Conservation (phyloP, 129 eudicot species). For the Deinandra increscens region DNA sequence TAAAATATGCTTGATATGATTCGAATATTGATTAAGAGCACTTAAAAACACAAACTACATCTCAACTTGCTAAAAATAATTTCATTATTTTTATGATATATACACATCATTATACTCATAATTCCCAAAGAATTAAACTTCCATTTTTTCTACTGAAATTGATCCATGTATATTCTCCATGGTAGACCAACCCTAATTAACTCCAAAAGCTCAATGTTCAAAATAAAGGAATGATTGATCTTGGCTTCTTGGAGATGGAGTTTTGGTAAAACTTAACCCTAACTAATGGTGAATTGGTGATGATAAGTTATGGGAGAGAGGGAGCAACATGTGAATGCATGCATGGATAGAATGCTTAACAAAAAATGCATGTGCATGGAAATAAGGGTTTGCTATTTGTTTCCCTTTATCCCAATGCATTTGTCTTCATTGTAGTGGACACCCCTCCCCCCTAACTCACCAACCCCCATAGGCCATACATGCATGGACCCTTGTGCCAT, state of each 20-base stretch:
- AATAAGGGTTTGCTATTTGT: slow-evolving; percentile 23
- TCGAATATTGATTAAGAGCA: background rate
- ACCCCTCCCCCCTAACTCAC: slow-evolving; percentile 15
- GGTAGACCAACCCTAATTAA: slow-evolving; percentile 25
- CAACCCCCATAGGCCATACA: slow-evolving; percentile 27
- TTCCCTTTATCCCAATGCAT: slow-evolving; percentile 38
- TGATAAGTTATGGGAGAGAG: slow-evolving; percentile 27
- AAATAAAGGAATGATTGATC: slow-evolving; percentile 32
- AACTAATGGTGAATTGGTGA: slow-evolving; percentile 22
- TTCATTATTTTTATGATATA: slow-evolving; percentile 5
- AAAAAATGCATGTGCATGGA: slow-evolving; percentile 37
- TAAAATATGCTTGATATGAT: background rate
- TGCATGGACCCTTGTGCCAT: slow-evolving; percentile 32
- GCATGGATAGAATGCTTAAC: slow-evolving; percentile 15
- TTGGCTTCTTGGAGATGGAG: slow-evolving; percentile 38
- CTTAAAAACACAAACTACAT: background rate
- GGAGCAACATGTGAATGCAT: slow-evolving; percentile 36
- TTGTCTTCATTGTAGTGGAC: slow-evolving; percentile 37
- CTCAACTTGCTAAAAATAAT: background rate
- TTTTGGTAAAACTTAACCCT: slow-evolving; percentile 32
- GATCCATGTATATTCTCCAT: slow-evolving; percentile 21
- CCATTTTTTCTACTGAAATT: background rate
- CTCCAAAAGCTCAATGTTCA: slow-evolving; percentile 34
- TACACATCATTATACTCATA: background rate
- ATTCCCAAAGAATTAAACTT: slow-evolving; percentile 21